Conservation (phyloP, 495 filamentous ascomycete species). For the Corynascus novoguineensis region DNA sequence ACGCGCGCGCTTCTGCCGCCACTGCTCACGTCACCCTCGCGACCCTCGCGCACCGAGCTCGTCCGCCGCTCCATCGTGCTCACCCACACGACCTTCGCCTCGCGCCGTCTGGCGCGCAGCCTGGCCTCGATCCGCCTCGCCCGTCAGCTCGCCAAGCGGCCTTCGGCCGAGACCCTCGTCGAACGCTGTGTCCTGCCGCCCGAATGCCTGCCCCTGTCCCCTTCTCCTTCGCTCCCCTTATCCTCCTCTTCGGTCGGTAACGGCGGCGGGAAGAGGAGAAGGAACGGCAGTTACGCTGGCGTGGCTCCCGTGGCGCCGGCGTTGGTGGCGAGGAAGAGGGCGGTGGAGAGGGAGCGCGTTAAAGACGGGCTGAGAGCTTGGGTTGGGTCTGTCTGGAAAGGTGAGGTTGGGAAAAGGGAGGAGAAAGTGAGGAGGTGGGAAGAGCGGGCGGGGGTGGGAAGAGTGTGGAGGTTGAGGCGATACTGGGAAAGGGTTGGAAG, state of each 20-base stretch:
- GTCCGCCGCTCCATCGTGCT: conserved; percentile 53
- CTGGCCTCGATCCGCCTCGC: conserved; percentile 48
- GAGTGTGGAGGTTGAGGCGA: conserved; percentile 45
- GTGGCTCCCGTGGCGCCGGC: conserved; percentile 22
- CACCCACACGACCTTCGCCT: conserved; percentile 50
- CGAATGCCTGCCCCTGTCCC: conserved; percentile 36
- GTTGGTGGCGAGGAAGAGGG: conserved; percentile 38
- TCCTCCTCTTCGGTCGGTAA: background rate
- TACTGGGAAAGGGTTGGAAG: conserved; percentile 48
- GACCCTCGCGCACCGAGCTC: conserved; percentile 49
- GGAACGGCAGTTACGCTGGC: no score
- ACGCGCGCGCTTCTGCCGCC: conserved; percentile 44
- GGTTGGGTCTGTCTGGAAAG: conserved; percentile 43
- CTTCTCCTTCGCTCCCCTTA: background rate
- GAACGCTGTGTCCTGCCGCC: conserved; percentile 42
- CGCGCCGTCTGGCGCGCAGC: conserved; percentile 47
- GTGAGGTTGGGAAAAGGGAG: conserved; percentile 36
- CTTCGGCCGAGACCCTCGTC: conserved; percentile 40
- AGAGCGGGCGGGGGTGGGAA: conserved; percentile 40
- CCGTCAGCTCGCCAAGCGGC: conserved; percentile 39
- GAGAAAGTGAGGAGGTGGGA: conserved; percentile 38
- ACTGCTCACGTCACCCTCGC: conserved; percentile 43
- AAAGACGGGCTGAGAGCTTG: conserved; percentile 50
- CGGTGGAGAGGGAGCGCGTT: conserved; percentile 50
- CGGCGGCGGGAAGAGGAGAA: no score